phyloP scores from a whole-genome alignment of 2,329 filamentous ascomycete genomes.

The Aspergillus fumigatus region DNA sequence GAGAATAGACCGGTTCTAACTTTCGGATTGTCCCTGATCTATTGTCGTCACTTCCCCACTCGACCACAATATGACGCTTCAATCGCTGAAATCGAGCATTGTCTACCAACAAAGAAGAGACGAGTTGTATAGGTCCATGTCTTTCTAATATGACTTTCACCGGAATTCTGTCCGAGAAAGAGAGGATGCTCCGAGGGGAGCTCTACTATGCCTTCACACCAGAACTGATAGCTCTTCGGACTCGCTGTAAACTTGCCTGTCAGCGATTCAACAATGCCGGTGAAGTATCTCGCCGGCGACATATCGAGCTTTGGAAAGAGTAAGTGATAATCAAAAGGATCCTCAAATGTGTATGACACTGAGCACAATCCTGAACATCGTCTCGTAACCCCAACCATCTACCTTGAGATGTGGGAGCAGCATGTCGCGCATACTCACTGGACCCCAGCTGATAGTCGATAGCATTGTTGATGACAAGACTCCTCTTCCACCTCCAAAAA shows the following conservation, averaged over 20 bases:
- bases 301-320: slow-evolving; percentile 68
- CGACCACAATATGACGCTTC: not conserved
- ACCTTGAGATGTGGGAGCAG: not conserved
- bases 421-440: not conserved
- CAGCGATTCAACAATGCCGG: slow-evolving; percentile 60
- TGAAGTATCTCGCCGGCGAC: slow-evolving; percentile 55
- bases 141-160: not conserved
- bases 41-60: not conserved
- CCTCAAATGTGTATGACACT: not conserved
- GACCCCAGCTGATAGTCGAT: slow-evolving; percentile 5
- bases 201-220: slow-evolving; percentile 72
- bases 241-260: slow-evolving; percentile 59
- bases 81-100: not conserved
- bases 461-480: slow-evolving; percentile 61
- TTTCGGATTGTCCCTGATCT: not conserved
- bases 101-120: slow-evolving; percentile 1
- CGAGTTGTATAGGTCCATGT: slow-evolving; percentile 11
- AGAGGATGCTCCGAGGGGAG: slow-evolving; percentile 61
- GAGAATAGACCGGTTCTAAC: not conserved
- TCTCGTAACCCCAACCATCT: not conserved
- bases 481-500: slow-evolving; percentile 57
- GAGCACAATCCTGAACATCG: not conserved
- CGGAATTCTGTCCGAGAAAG: slow-evolving; percentile 16
- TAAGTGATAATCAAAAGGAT: slow-evolving; percentile 41
- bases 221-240: slow-evolving; percentile 59